A percentile compares a stretch with the other conserved stretches of the same genome.
Conservation (phyloP, 1,284 basidiomycete genomes). For the Spongiforma sp. region DNA sequence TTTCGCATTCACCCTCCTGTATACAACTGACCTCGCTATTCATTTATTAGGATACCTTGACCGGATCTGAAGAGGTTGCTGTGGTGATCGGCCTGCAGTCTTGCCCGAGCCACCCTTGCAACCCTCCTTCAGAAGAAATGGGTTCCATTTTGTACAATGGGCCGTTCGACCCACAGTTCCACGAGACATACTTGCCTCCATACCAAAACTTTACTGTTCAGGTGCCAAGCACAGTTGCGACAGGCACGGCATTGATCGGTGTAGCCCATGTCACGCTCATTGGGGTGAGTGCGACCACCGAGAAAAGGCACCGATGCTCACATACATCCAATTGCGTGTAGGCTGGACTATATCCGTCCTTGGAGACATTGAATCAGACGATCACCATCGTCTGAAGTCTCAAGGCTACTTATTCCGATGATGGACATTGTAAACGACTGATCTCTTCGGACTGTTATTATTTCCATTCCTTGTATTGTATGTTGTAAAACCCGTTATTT, state of each 20-base stretch:
- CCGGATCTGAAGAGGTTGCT: background rate
- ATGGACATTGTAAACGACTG: too few species aligned
- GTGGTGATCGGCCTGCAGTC: background rate
- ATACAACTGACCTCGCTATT: background rate
- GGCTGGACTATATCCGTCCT: background rate
- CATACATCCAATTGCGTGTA: background rate
- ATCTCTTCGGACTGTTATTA: background rate
- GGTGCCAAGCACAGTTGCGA: background rate
- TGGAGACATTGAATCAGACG: background rate
- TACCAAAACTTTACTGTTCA: background rate
- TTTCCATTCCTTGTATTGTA: too few species aligned
- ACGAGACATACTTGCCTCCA: background rate
- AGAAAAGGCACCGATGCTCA: background rate
- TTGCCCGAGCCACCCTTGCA: background rate
- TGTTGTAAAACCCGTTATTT: too few species aligned
- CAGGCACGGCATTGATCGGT: background rate
- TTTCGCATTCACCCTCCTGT: too few species aligned
- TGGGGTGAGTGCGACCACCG: background rate
- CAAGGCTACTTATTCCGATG: background rate
- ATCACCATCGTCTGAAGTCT: background rate
- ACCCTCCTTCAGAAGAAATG: background rate
- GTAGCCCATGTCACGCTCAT: background rate
- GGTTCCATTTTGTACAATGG: background rate
- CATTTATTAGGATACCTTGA: background rate
- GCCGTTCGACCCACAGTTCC: background rate